Percentiles rank a stretch among this genome's conserved stretches.
Conservation (phyloP, 2,329 filamentous ascomycete genomes). For the Balansia obtecta region DNA sequence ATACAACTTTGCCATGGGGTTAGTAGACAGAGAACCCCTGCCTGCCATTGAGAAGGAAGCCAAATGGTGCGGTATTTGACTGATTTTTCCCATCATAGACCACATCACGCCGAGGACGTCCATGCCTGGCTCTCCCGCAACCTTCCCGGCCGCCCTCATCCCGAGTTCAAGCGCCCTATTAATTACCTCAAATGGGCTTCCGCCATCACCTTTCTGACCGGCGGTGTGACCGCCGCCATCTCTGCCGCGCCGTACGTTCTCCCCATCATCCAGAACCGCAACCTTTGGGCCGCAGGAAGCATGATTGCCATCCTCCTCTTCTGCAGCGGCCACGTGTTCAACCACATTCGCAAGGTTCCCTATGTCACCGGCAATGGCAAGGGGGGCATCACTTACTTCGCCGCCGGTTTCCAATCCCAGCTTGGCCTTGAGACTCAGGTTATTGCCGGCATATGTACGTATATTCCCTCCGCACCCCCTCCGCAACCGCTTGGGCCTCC, state of each 20-base stretch:
- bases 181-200: slow-evolving; percentile 71
- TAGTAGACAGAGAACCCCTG: slow-evolving; percentile 18
- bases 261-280: slow-evolving; percentile 77
- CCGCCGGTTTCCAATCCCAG: slow-evolving; percentile 84
- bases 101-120: slow-evolving; percentile 63
- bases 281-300: slow-evolving; percentile 84
- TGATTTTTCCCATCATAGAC: slow-evolving; percentile 33
- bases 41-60: too few species aligned
- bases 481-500: background rate
- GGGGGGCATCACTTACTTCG: slow-evolving; percentile 83
- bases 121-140: slow-evolving; percentile 70
- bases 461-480: background rate
- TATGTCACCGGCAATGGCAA: slow-evolving; percentile 78
- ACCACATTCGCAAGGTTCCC: slow-evolving; percentile 91
- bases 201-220: slow-evolving; percentile 55
- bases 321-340: slow-evolving; percentile 98
- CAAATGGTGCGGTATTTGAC: background rate
- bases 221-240: slow-evolving; percentile 52
- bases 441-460: slow-evolving; percentile 77
- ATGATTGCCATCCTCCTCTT: slow-evolving; percentile 85
- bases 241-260: slow-evolving; percentile 68
- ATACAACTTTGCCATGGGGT: slow-evolving; percentile 80
- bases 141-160: slow-evolving; percentile 66
- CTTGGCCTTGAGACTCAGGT: slow-evolving; percentile 94
- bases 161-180: slow-evolving; percentile 67